Evolutionary conservation across 2,329 filamentous ascomycete genomes (phyloP), one percentile per base, ranked within the genome.

Genomic region (Exophiala sideris): DNA sequence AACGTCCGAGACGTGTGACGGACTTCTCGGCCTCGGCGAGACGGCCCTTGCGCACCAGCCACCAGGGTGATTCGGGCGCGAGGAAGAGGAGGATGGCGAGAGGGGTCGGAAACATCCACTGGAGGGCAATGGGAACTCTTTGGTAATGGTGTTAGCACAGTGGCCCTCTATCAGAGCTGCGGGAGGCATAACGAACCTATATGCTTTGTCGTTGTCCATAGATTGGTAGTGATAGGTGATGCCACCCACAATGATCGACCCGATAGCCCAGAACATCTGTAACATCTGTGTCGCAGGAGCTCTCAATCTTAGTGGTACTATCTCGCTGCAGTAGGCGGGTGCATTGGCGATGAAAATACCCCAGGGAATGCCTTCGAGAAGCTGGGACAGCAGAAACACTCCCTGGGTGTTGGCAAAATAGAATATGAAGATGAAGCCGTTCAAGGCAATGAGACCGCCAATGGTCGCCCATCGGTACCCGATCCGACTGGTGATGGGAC

Each of bases 211-310:
- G 58, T 67, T 54, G 12, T 53, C 0, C 42, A 57, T 63, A 39
- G 63, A 65, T 58, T 82, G 73, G 71, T 82, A 83, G 45, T 68
- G 64, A 66, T 80, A 85, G 48, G 79, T 79, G 56, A 81, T 75
- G 55, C 70, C 81, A 32, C 75, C 78, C 20, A 85, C 82, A 54
- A 85, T 82, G 65, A 85, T 85, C 34, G 70, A 67, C 21, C 82
- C 82, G 64, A 85, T 79, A 14, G 81, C 78, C 82, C 82, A 85
- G 71, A 81, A 82, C 81, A 85, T 84, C 70, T 85, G 82, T 68
- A 85, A 62, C 77, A 81, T 85, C 68, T 81, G 78, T 2, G 82
- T 85, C 3, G 76, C 76, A 16, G 80, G 77, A 49, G 78, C 82
- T 66, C 82, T 70, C 50, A 86, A 68, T 64, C 71, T 71, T 48